Conservation (phyloP, 306 rosid genomes). For the Rubus idaeus region DNA sequence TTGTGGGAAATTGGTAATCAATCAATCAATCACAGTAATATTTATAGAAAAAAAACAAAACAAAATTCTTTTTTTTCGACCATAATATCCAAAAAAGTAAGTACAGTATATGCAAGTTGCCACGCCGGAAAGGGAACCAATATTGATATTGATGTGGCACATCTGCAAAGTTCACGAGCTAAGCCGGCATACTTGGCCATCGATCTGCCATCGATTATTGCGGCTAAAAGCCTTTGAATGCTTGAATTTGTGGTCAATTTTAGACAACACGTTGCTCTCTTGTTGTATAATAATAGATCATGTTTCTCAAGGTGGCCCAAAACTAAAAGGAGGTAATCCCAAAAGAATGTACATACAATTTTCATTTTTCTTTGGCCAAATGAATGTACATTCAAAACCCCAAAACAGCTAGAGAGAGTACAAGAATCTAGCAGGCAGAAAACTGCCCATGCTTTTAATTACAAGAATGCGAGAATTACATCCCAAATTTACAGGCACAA, state of each 20-base stretch:
- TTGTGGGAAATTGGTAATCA: too few relatives aligned
- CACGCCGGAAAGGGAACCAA: not conserved
- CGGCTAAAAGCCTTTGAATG: conserved; percentile 8
- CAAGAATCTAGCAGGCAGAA: not conserved
- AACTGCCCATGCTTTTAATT: conserved; percentile 1
- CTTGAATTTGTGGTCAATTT: conserved; percentile 1
- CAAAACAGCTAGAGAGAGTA: not conserved
- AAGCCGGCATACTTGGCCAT: not conserved
- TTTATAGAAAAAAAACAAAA: not conserved
- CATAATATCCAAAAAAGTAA: not conserved
- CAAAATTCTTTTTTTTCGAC: not conserved
- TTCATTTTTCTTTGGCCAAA: too few relatives aligned
- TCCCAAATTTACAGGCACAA: conserved; percentile 19
- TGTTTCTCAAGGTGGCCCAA: too few relatives aligned
- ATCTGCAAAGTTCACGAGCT: conserved; percentile 1
- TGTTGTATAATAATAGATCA: not conserved
- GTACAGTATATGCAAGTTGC: not conserved
- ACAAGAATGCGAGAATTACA: conserved; percentile 22
- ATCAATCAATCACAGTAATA: too few relatives aligned
- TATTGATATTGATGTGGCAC: not conserved
- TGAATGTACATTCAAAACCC: too few relatives aligned
- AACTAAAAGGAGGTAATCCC: too few relatives aligned
- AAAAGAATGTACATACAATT: too few relatives aligned
- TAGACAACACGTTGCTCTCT: not conserved
- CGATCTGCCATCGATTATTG: not conserved